phyloP scores from a whole-genome alignment of 169 alveolate species.

The Eimeria sp. region DNA sequence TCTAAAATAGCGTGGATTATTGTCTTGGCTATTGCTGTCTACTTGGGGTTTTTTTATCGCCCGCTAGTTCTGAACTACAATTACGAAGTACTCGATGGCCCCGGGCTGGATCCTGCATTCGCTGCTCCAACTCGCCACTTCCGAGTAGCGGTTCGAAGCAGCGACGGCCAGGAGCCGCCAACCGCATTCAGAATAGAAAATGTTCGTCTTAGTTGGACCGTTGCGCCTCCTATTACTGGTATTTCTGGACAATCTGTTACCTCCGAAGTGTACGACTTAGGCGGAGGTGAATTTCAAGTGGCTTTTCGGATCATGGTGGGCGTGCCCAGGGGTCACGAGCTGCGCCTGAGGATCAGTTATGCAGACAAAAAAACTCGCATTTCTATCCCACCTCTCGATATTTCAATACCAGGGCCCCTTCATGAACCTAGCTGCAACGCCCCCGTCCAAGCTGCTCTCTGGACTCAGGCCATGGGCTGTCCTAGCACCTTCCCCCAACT shows the following conservation, averaged over 20 bases:
- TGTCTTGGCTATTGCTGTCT: slow-evolving; percentile 32
- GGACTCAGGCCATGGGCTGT: slow-evolving; percentile 63
- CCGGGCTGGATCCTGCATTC: slow-evolving; percentile 25
- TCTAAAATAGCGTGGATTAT: slow-evolving; percentile 1
- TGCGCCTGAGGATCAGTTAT: slow-evolving; percentile 55
- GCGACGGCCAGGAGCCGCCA: slow-evolving; percentile 34
- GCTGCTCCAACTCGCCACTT: slow-evolving; percentile 68
- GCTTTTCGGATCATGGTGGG: slow-evolving; percentile 47
- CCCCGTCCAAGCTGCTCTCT: slow-evolving; percentile 27
- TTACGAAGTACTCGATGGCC: slow-evolving; percentile 39
- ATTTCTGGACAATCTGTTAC: background rate
- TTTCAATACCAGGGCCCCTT: slow-evolving; percentile 52
- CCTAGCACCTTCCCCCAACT: slow-evolving; percentile 44
- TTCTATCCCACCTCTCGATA: slow-evolving; percentile 15
- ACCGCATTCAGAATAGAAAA: background rate
- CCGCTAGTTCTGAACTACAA: slow-evolving; percentile 12
- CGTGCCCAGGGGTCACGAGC: slow-evolving; percentile 56
- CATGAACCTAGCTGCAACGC: slow-evolving; percentile 68
- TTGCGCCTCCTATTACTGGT: slow-evolving; percentile 1
- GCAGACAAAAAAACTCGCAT: background rate
- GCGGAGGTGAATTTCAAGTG: slow-evolving; percentile 37
- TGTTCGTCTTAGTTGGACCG: slow-evolving; percentile 25
- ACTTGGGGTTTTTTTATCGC: slow-evolving; percentile 58
- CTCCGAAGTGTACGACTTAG: slow-evolving; percentile 32
- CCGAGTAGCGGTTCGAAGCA: slow-evolving; percentile 35